A percentile compares a stretch with the other conserved stretches of the same genome.
These are phyloP conservation scores for Saccharomyces hybrid DNA, from an alignment of 1,139 yeast species.

Conservation along the genomic window DNA sequence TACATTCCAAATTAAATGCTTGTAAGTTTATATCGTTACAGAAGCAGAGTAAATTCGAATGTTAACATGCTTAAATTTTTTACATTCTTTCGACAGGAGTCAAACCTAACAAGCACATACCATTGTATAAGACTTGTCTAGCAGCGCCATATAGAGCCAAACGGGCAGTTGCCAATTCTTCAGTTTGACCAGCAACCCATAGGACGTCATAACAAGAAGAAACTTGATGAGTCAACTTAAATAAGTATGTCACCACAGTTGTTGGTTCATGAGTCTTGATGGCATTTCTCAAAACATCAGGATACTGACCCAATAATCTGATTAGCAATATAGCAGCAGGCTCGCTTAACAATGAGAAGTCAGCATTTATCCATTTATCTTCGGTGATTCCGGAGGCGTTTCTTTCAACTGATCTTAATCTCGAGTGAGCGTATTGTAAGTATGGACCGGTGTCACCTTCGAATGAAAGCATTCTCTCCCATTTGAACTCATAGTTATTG, in stretches of 20 bases:
- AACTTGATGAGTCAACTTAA: conserved; percentile 85
- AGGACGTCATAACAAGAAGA: conserved; percentile 91
- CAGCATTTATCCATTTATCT: conserved; percentile 46
- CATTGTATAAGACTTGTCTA: conserved; percentile 82
- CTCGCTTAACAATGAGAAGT: conserved; percentile 65
- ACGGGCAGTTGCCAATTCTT: conserved; percentile 82
- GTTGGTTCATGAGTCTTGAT: conserved; percentile 85
- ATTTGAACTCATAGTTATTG: conserved; percentile 91
- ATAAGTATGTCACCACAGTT: conserved; percentile 86
- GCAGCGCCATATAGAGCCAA: conserved; percentile 88
- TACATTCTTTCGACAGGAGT: conserved; percentile 99
- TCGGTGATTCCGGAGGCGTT: conserved; percentile 47
- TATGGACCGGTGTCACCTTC: conserved; percentile 99
- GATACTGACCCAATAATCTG: conserved; percentile 81
- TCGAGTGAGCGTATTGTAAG: conserved; percentile 95
- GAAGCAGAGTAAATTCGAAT: background rate
- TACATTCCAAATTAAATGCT: background rate
- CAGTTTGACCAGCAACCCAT: conserved; percentile 96
- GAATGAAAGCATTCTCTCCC: conserved; percentile 97
- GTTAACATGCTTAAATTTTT: conserved; percentile 6
- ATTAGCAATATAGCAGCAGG: conserved; percentile 66
- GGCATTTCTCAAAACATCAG: conserved; percentile 83
- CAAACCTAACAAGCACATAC: conserved; percentile 83
- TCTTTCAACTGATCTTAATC: conserved; percentile 91
- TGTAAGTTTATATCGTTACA: background rate